phyloP scores from a whole-genome alignment of 805 yeast species.

The Ogataea pini region DNA sequence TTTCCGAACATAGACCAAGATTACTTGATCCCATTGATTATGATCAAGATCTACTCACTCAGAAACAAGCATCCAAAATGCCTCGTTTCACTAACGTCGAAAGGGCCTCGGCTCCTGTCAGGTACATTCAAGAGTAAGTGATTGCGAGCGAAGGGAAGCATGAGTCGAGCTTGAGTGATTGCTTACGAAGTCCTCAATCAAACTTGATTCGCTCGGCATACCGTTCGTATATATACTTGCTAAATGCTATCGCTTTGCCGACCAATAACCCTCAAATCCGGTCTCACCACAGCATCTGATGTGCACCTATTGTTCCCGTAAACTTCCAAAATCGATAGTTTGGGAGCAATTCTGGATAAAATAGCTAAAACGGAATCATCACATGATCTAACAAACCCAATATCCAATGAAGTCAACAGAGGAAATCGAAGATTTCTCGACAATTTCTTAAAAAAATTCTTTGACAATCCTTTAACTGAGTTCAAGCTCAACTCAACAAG shows the following conservation, averaged over 20 bases:
- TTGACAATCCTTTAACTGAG: constrained; percentile 61
- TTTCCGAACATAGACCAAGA: constrained; percentile 43
- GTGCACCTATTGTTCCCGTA: constrained; percentile 78
- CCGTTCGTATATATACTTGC: too few relatives aligned
- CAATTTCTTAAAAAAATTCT: constrained; percentile 47
- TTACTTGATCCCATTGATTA: constrained; percentile 40
- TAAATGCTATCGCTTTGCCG: constrained; percentile 66
- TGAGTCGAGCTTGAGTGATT: too few relatives aligned
- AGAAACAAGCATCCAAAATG: constrained; percentile 35
- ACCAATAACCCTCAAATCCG: constrained; percentile 66
- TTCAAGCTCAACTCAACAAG: constrained; percentile 72
- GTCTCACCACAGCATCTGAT: constrained; percentile 49
- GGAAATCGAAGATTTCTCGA: constrained; percentile 51
- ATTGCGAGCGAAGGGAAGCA: too few relatives aligned
- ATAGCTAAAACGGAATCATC: constrained; percentile 67
- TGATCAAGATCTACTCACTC: constrained; percentile 21
- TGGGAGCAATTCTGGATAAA: constrained; percentile 59
- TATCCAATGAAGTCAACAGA: constrained; percentile 64
- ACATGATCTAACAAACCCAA: constrained; percentile 77
- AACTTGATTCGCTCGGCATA: too few relatives aligned
- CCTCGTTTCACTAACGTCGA: constrained; percentile 69
- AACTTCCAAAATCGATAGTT: constrained; percentile 68
- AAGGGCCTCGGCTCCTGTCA: constrained; percentile 52
- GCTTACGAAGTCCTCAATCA: too few relatives aligned
- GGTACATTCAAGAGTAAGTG: constrained; percentile 40